phyloP scores from a whole-genome alignment of 345 rosid genomes.

The Populus davidiana region DNA sequence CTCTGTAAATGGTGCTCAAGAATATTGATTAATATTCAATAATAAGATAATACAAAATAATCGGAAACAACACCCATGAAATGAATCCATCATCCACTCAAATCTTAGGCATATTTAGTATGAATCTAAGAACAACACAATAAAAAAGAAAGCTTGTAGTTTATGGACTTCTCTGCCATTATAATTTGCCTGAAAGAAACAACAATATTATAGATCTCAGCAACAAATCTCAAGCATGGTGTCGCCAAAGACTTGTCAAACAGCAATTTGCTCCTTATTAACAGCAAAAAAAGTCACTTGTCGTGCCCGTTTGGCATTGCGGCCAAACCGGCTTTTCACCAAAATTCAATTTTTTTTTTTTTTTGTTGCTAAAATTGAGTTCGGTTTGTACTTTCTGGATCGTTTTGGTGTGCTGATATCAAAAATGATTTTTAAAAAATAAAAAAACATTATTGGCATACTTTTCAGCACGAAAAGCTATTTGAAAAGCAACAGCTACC shows the following conservation, averaged over 20 bases:
- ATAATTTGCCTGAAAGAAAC: background rate
- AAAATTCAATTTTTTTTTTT: no score
- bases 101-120: background rate
- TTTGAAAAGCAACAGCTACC: no score
- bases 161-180: background rate
- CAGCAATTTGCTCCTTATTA: background rate
- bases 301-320: no score
- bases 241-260: background rate
- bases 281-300: background rate
- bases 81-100: background rate
- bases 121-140: background rate
- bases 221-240: conserved; percentile 13
- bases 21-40: background rate
- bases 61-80: background rate
- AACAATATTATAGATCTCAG: conserved; percentile 10
- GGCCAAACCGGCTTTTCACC: no score
- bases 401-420: no score
- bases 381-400: no score
- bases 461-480: no score
- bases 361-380: no score
- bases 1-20: background rate
- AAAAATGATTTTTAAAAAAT: no score
- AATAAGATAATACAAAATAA: no score
- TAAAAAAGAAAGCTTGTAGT: background rate
- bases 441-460: no score